Evolutionary conservation across 2,329 filamentous ascomycete genomes (phyloP).

Genomic region (Pleoardoris graminearum): DNA sequence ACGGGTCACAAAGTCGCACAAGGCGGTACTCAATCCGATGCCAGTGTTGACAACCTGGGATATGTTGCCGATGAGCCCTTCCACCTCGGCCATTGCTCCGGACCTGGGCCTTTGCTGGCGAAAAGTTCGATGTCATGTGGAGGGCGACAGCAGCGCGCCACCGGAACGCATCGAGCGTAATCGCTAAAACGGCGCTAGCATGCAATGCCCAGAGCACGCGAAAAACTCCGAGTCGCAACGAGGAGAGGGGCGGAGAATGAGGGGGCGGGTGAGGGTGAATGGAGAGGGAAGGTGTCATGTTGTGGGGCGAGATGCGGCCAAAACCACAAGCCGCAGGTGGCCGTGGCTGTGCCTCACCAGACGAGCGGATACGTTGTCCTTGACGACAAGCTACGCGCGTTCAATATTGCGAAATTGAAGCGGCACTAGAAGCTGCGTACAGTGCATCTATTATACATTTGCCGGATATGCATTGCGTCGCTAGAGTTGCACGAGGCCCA

Average conservation of each 20-base stretch:
- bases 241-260: slow-evolving; percentile 5
- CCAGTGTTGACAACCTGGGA: slow-evolving; percentile 30
- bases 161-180: background rate
- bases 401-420: too few species aligned
- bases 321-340: background rate
- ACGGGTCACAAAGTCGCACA: slow-evolving; percentile 27
- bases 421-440: background rate
- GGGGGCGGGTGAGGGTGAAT: slow-evolving; percentile 5
- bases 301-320: slow-evolving; percentile 3
- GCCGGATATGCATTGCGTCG: too few species aligned
- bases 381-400: background rate
- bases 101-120: background rate
- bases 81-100: slow-evolving; percentile 28
- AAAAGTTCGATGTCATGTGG: slow-evolving; percentile 7
- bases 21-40: slow-evolving; percentile 24
- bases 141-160: slow-evolving; percentile 1
- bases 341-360: too few species aligned
- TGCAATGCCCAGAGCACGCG: background rate
- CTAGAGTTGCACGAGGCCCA: too few species aligned
- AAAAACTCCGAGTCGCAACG: background rate
- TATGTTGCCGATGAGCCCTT: slow-evolving; percentile 31
- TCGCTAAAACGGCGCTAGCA: slow-evolving; percentile 1
- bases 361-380: too few species aligned
- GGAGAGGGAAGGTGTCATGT: slow-evolving; percentile 1
- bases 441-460: too few species aligned